Percentiles rank a stretch among this genome's conserved stretches.
Conservation (phyloP, 2,329 filamentous ascomycete genomes). For the Hirsutella minnesotensis region DNA sequence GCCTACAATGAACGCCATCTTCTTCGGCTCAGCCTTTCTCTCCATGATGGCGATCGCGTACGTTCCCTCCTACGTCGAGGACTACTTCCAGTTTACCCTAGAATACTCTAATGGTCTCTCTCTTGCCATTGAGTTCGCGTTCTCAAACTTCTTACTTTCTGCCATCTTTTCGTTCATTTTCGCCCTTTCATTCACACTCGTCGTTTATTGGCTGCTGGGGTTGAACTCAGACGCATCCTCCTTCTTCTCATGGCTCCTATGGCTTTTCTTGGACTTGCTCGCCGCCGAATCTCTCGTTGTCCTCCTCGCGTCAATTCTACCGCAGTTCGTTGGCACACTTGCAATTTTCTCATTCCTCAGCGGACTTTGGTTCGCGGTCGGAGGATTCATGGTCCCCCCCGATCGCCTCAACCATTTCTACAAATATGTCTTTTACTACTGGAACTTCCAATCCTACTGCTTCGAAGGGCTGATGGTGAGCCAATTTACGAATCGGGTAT, state of each 20-base stretch:
- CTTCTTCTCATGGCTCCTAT: conserved; percentile 72
- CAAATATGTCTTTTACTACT: conserved; percentile 80
- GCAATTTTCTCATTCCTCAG: conserved; percentile 77
- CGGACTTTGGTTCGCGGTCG: conserved; percentile 79
- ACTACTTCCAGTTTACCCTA: conserved; percentile 34
- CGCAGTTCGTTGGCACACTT: conserved; percentile 69
- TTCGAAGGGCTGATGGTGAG: conserved; percentile 93
- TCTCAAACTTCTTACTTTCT: conserved; percentile 75
- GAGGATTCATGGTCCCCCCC: conserved; percentile 68
- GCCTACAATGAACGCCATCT: conserved; percentile 71
- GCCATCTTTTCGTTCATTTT: conserved; percentile 74
- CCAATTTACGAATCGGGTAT: conserved; percentile 58
- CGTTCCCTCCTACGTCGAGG: conserved; percentile 73
- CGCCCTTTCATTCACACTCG: conserved; percentile 58
- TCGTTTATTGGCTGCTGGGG: conserved; percentile 71
- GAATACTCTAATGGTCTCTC: conserved; percentile 75
- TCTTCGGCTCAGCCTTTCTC: conserved; percentile 66
- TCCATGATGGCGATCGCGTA: conserved; percentile 78
- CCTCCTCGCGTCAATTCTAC: conserved; percentile 59
- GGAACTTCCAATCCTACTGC: conserved; percentile 77
- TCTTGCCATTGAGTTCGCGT: conserved; percentile 57
- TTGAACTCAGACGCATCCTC: conserved; percentile 52
- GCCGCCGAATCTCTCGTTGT: conserved; percentile 78
- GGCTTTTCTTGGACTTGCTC: conserved; percentile 74
- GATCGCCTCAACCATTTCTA: conserved; percentile 70